Conservation (phyloP, 108 stramenopile species). For the Fistulifera pelliculosa region DNA sequence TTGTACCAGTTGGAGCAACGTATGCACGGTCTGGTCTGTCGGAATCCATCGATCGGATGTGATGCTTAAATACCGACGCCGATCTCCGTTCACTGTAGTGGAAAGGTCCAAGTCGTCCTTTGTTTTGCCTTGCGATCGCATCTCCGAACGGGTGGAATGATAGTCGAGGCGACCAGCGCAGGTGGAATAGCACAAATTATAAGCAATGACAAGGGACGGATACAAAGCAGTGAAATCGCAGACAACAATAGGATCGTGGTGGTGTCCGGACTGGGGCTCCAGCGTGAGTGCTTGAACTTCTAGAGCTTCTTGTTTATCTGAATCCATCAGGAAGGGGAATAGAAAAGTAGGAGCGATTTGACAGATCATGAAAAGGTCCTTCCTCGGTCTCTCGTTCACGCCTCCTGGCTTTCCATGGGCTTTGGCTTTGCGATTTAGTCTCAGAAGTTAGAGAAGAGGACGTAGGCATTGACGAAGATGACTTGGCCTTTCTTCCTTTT, state of each 20-base stretch:
- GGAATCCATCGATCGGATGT: constrained; percentile 47
- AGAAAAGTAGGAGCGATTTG: constrained; percentile 68
- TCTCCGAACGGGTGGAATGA: constrained; percentile 72
- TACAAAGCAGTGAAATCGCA: constrained; percentile 96
- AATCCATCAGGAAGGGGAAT: constrained; percentile 70
- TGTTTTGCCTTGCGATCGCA: constrained; percentile 51
- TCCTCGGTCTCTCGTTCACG: constrained; percentile 9
- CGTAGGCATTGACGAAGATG: constrained; percentile 12
- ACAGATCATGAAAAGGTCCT: constrained; percentile 3
- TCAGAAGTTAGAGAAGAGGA: constrained; percentile 23
- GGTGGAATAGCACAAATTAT: constrained; percentile 95
- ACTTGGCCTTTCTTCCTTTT: constrained; percentile 25
- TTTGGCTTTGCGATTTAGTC: constrained; percentile 63
- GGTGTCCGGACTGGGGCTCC: constrained; percentile 87
- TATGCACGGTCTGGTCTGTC: constrained; percentile 49
- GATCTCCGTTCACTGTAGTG: constrained; percentile 58
- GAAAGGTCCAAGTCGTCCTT: constrained; percentile 53
- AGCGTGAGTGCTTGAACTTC: constrained; percentile 83
- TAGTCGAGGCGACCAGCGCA: constrained; percentile 81
- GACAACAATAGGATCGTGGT: constrained; percentile 90
- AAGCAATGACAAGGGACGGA: constrained; percentile 95
- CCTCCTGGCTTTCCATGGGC: constrained; percentile 70
- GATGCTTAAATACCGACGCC: constrained; percentile 64
- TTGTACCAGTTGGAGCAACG: constrained; percentile 81
- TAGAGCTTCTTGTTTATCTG: constrained; percentile 78